Base-by-base conservation (phyloP, 306 rosid genomes). In the Gynostemma pentaphyllum region DNA sequence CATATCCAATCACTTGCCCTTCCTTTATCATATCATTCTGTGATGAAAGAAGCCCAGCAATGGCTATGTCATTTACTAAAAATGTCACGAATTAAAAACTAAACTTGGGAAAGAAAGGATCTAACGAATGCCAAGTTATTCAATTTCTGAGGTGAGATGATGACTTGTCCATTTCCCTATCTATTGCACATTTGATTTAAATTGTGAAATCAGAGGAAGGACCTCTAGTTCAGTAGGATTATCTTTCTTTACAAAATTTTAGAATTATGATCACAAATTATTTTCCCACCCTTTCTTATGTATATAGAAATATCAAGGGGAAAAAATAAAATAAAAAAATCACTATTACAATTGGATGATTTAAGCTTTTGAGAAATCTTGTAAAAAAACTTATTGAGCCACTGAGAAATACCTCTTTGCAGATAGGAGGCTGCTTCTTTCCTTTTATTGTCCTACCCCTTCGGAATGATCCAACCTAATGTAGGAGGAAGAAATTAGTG, bases 1-100 rank as follows among this genome's bases (percentile, higher is more conserved):
- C 78, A 57, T 89, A 94, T 75, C 97, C 97, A 41, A 94, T 70
- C 57, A 86, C 89, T 68, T 94, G 97, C 55, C 97, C 97, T 82
- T 84, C 86, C 78, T 80, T 89, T 72, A 94, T 89, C 21, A 84
- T 10, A 77, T 81, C 91, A 54, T 96, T 95, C 99, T 91, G 83
- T 45, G 36, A 68, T 71, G 70, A 57, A 22, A 73, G 67, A 70
- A 72, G 67, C 56, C 63, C 53, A 60, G 68, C 8, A 2, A 64
- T 42, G 23, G 26, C 50, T 23, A 60, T 7, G 50, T 23, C 48
- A 4, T 4, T 41, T 13, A 46, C 66, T 40, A 7, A 14, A 36
- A 7, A 40, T 61, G 66, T 23, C 37, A 5, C 1, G 9, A 47
- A 45, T 12, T 28, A 36, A 37, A 22, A 19, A 37, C 21, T 60